Evolutionary conservation across 1,139 yeast species (phyloP), one percentile per base, ranked within the genome.

Genomic region (Protomyces lactucae-debilis): DNA sequence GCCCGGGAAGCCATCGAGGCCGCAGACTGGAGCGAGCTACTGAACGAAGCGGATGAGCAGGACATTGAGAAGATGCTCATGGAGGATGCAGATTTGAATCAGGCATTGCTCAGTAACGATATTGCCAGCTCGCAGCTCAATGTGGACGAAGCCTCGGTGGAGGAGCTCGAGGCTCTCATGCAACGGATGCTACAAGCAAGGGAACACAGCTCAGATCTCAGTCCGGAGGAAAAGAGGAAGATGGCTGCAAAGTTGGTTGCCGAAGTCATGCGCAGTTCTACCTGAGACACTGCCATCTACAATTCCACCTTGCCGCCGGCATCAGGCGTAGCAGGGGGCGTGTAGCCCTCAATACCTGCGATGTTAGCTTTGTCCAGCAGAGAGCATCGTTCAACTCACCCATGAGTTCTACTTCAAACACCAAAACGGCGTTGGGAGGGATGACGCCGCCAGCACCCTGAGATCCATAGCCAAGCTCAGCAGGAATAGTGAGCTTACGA

Each of bases 401-500:
- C 39, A 61, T 23, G 46, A 67, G 28, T 35, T 67, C 68, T 21
- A 65, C 61, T n/a, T 67, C 68, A 43, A 67, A 67, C 5, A 67
- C 65, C 5, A 67, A 64, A 2, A 66, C 55, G 25, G 68, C 64
- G 25, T 60, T 56, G 14, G 65, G 59, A 1, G 68, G 67, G 23
- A 67, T 67, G 40, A 79, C 81, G 65, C 86, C 87, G 55, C 91
- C 92, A 67, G 88, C 85, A 57, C 95, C 95, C 64, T 69, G 68
- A 36, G 67, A 67, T 64, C 97, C 97, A 71, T 90, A 90, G 8
- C 85, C 97, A 72, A 88, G 76, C 56, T 81, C 80, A 12, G 93
- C 81, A 57, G 96, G 96, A 73, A 91, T 88, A 52, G 84, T 82
- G 71, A 90, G 80, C 70, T 82, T 84, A 73, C 96, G 83, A 77